Evolutionary conservation across 75 land plant species (phyloP).

Genomic region (Sequoia sempervirens): DNA sequence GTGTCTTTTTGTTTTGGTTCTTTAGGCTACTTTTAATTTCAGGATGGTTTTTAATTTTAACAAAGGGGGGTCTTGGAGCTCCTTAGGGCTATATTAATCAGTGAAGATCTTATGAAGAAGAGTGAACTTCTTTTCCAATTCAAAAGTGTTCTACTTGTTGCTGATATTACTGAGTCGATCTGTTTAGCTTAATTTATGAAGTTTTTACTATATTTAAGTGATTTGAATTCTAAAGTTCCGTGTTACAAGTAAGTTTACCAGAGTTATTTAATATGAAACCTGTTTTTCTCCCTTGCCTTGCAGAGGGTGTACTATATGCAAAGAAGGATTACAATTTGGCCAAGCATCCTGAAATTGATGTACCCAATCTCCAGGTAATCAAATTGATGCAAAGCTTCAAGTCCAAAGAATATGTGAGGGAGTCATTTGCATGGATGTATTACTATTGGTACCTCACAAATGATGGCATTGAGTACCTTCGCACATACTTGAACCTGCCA

Average conservation of each 20-base stretch:
- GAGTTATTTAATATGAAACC: not conserved
- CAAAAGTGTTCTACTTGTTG: not conserved
- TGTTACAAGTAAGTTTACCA: not conserved
- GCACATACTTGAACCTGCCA: slow-evolving; percentile 85
- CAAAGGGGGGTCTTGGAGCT: not conserved
- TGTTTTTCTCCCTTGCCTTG: not conserved
- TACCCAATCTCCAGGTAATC: slow-evolving; percentile 90
- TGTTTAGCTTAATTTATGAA: not conserved
- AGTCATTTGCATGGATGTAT: slow-evolving; percentile 93
- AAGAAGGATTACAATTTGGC: slow-evolving; percentile 92
- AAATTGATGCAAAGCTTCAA: slow-evolving; percentile 99
- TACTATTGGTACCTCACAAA: slow-evolving; percentile 97
- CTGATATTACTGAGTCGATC: not conserved
- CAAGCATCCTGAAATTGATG: slow-evolving; percentile 93
- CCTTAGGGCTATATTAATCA: not conserved
- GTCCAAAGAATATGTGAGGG: slow-evolving; percentile 90
- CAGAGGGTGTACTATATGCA: slow-evolving; percentile 95
- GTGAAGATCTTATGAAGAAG: not conserved
- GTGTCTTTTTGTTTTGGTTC: not conserved
- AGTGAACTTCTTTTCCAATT: not conserved
- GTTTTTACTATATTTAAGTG: not conserved
- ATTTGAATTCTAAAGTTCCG: not conserved
- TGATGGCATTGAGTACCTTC: slow-evolving; percentile 86
- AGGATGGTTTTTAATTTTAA: not conserved
- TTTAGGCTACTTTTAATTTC: not conserved